These are phyloP conservation scores for Zopfia rhizophila DNA, from an alignment of 2,329 filamentous ascomycete species.

Conservation along the genomic window DNA sequence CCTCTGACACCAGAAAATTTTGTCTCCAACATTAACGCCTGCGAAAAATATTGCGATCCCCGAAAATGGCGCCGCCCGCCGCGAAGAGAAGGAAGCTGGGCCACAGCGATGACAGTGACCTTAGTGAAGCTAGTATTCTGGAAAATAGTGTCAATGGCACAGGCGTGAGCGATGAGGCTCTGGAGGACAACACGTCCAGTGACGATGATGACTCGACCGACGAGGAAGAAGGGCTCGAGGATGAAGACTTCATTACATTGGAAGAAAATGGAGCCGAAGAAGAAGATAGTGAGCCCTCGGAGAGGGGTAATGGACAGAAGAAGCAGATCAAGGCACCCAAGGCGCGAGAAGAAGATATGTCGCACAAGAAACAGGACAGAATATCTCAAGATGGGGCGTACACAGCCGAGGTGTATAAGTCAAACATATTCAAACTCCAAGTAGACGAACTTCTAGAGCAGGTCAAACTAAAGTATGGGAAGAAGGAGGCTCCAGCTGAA, in stretches of 20 bases:
- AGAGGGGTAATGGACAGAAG: constrained; percentile 18
- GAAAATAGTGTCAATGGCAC: constrained; percentile 26
- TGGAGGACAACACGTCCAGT: constrained; percentile 13
- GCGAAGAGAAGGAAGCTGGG: constrained; percentile 61
- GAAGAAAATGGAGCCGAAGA: constrained; percentile 27
- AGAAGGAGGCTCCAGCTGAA: constrained; percentile 64
- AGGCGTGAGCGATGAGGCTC: constrained; percentile 19
- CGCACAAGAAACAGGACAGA: constrained; percentile 34
- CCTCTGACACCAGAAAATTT: constrained; percentile 8
- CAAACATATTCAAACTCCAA: constrained; percentile 74
- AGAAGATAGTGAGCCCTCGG: constrained; percentile 21
- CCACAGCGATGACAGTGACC: constrained; percentile 44
- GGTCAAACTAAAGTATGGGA: constrained; percentile 67
- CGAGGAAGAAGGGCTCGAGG: constrained; percentile 19
- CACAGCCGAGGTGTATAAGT: constrained; percentile 69
- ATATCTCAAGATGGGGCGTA: constrained; percentile 53
- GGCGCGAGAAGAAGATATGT: constrained; percentile 17
- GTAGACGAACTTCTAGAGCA: constrained; percentile 71
- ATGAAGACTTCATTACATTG: too few species aligned
- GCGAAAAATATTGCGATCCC: too few species aligned
- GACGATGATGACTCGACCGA: constrained; percentile 29
- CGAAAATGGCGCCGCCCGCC: constrained; percentile 47
- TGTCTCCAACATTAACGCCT: not conserved
- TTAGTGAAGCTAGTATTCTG: constrained; percentile 38
- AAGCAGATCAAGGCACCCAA: constrained; percentile 5